A percentile compares a stretch with the other conserved stretches of the same genome.
These are phyloP conservation scores for Tolypocladium ovalisporum DNA, from an alignment of 2,329 filamentous ascomycete genomes.

Conservation along the genomic window DNA sequence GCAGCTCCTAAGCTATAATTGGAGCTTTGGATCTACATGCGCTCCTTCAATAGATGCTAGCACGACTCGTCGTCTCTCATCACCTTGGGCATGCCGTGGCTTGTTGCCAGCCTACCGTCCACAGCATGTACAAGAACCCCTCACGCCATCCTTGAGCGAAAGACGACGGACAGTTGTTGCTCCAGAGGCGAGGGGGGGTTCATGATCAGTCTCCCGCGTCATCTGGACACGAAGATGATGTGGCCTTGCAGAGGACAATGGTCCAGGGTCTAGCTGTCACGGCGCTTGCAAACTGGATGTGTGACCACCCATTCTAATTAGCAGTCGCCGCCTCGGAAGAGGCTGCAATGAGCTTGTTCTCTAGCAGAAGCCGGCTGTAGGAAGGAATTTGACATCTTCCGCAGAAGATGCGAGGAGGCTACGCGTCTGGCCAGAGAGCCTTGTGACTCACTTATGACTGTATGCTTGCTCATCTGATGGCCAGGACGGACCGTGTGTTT, in stretches of 20 bases:
- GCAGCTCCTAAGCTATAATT: neutral
- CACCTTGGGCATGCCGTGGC: neutral
- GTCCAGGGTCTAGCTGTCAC: neutral
- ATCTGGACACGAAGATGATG: neutral
- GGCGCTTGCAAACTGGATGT: neutral
- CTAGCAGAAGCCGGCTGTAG: neutral
- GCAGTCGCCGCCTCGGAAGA: neutral
- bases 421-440: neutral
- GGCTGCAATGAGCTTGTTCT: neutral
- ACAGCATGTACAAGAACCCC: neutral
- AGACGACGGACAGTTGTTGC: neutral
- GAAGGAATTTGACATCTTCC: neutral
- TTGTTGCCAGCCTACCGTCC: neutral
- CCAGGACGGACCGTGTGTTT: neutral
- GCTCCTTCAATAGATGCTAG: neutral
- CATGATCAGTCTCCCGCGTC: neutral
- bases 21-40: neutral
- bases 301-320: neutral
- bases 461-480: neutral
- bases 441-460: neutral
- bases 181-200: neutral
- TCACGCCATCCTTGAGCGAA: neutral
- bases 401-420: neutral
- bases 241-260: neutral
- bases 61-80: neutral